Evolutionary conservation across 2,329 filamentous ascomycete genomes (phyloP), one percentile per base, ranked within the genome.

Genomic region (Monilinia laxa): DNA sequence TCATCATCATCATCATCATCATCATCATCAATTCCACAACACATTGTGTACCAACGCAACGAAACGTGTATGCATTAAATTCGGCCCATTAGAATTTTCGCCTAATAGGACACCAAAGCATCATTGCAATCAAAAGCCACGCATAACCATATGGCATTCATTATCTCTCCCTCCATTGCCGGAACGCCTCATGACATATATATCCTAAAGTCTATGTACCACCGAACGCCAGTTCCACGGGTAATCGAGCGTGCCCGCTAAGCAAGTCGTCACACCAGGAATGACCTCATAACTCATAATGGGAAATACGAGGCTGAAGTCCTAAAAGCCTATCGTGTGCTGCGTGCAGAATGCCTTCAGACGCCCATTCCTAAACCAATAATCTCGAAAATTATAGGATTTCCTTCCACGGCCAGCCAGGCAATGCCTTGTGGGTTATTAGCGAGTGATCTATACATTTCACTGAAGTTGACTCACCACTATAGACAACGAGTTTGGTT

Each of bases 401-500:
- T 78, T 25, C 77, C 71, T 70, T 80, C 79, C 28, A 80, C 85
- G 2, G 91, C 90, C 68, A 96, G 81, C 87, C 89, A 93, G 62
- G 84, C 92, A 77, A 97, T 96, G 56, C 92, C 91, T 92, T 45
- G 55, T 3, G 2, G 25, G 45, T 71, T 69, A 72, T 69, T 52
- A 49, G 25, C 1, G 18, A 16, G 18, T 23, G 20, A 1, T 60
- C 16, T 25, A 67, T 65, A 52, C 25, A 65, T 42, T 67, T 65
- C 68, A 63, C 64, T 66, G n/a, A 20, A 28, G 25, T 42, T 18
- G 20, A 80, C 87, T 78, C 80, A 92, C 94, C 95, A 68, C 90
- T 85, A 80, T 99, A 99, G 31, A 99, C 92, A 73, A 99, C 90
- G 68, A 99, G 79, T 80, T 97, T 98, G 6, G 95, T 98, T 49